Base-by-base conservation (phyloP, 1,139 yeast species). In the Kodamaea anthophila region DNA sequence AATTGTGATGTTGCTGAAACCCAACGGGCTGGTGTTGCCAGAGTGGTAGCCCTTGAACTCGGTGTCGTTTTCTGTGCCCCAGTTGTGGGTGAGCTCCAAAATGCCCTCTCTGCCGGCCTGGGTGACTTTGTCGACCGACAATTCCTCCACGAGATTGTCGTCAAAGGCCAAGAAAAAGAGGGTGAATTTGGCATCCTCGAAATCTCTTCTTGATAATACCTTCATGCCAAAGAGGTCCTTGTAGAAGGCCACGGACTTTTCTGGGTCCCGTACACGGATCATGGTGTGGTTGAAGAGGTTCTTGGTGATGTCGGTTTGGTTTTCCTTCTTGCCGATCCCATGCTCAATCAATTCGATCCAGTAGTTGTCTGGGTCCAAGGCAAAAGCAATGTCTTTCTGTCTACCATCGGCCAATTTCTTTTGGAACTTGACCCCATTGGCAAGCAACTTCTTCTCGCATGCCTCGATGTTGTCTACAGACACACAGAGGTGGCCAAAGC, bases 401-500 rank as follows among this genome's bases (percentile, higher is more conserved):
- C 96, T 77, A 15, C 98, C 98, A 49, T 91, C 97, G 25, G 74
- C 54, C 45, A 87, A 65, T 49, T 70, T 82, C 69, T 91, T 91
- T 59, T 87, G 77, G 64, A 91, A 91, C 32, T 58, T 54, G 33
- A 83, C 96, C 4, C 80, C 83, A 27, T 65, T 60, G 21, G 60
- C 64, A 36, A 77, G 65, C 34, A 88, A 64, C 12, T 63, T 55
- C 28, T 61, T 58, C 55, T 91, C 86, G 7, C 77, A 63, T 12
- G 55, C 73, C 34, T 59, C 75, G 40, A 91, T 74, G 58, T 88
- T 80, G 47, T 86, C 86, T 11, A 88, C 96, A 1, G 94, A 68
- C 43, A 88, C 61, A 58, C 96, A 85, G 36, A 87, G 77, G 58
- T 91, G 98, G 13, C 98, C 98, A 51, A 87, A 91, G 1, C 98